Evolutionary conservation across 2,329 filamentous ascomycete species (phyloP).

Genomic region (Davidsoniella neocaledoniae): DNA sequence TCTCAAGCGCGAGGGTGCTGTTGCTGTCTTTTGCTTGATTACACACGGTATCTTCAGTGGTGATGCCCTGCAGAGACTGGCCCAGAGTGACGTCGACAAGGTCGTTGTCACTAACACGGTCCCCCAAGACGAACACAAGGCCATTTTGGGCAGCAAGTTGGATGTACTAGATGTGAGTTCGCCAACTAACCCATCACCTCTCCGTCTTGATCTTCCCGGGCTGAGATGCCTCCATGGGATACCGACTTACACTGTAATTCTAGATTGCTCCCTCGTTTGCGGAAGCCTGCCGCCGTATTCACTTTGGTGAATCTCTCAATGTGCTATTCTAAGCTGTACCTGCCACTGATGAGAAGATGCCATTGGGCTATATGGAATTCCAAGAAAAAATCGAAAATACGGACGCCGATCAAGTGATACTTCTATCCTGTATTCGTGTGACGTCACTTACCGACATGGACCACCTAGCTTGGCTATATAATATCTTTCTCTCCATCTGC

Average conservation of each 20-base stretch:
- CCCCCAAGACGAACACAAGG: constrained; percentile 67
- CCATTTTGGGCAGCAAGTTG: constrained; percentile 62
- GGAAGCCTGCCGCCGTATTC: constrained; percentile 87
- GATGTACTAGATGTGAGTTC: constrained; percentile 56
- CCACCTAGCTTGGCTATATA: too few relatives aligned
- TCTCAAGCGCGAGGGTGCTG: constrained; percentile 91
- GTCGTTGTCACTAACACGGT: constrained; percentile 93
- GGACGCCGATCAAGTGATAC: too few relatives aligned
- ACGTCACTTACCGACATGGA: too few relatives aligned
- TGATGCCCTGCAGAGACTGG: constrained; percentile 86
- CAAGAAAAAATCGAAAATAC: too few relatives aligned
- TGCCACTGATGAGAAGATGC: too few relatives aligned
- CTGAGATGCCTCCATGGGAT: background rate
- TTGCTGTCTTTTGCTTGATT: constrained; percentile 74
- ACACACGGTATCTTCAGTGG: constrained; percentile 93
- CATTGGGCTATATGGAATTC: too few relatives aligned
- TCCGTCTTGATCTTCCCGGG: constrained; percentile 3
- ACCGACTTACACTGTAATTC: background rate
- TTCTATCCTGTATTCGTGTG: too few relatives aligned
- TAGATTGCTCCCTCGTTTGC: constrained; percentile 70
- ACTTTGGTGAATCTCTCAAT: constrained; percentile 95
- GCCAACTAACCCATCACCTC: too few relatives aligned
- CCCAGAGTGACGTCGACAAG: constrained; percentile 81
- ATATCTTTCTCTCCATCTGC: too few relatives aligned
- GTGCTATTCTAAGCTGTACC: constrained; percentile 47